Evolutionary conservation across 345 rosid species (phyloP).

Genomic region (Odontarrhena argentea): DNA sequence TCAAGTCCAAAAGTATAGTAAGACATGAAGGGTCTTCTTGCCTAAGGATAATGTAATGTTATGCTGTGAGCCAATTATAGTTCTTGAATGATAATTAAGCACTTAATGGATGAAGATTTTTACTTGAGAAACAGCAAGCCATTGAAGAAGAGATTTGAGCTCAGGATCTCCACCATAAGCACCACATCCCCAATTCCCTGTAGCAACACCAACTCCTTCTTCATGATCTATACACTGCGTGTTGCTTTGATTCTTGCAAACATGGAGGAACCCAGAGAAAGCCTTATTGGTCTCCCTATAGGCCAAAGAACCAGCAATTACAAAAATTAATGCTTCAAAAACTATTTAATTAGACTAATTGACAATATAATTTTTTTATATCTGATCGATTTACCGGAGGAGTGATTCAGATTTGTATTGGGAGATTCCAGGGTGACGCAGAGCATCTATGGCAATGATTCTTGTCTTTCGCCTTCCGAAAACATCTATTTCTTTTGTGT

Average conservation of each 20-base stretch:
- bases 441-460: constrained; percentile 81
- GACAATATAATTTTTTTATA: background rate
- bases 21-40: constrained; percentile 61
- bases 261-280: constrained; percentile 72
- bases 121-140: constrained; percentile 98
- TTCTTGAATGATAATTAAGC: background rate
- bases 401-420: constrained; percentile 57
- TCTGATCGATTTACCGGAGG: constrained; percentile 47
- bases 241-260: constrained; percentile 42
- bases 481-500: constrained; percentile 56
- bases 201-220: constrained; percentile 62
- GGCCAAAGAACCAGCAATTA: background rate
- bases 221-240: constrained; percentile 37
- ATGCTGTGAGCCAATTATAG: constrained; percentile 15
- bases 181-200: constrained; percentile 98
- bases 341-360: background rate
- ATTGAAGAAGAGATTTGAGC: constrained; percentile 77
- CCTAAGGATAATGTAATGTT: constrained; percentile 46
- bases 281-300: constrained; percentile 83
- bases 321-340: background rate
- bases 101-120: background rate
- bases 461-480: constrained; percentile 64
- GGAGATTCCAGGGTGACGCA: constrained; percentile 55
- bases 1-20: constrained; percentile 63
- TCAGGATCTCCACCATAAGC: constrained; percentile 93